These are phyloP conservation scores for Exophiala bonariae DNA, from an alignment of 2,329 filamentous ascomycete genomes.

Conservation along the genomic window DNA sequence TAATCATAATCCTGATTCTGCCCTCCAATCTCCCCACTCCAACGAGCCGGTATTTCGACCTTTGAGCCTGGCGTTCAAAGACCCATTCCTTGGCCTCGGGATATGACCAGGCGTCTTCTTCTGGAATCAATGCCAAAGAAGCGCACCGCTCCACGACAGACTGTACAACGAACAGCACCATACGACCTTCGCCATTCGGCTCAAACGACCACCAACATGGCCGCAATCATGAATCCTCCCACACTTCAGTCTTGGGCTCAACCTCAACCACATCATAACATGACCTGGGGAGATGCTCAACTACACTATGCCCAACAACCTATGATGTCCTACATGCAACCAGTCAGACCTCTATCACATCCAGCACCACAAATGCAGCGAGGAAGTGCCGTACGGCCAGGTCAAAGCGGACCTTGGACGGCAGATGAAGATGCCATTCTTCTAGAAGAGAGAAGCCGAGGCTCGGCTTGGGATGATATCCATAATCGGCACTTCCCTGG, in stretches of 20 bases:
- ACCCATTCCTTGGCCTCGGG: constrained; percentile 7
- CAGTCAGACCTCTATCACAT: constrained; percentile 8
- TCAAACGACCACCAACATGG: constrained; percentile 17
- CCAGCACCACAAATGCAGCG: constrained; percentile 5
- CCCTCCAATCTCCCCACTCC: not conserved
- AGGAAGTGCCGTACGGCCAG: constrained; percentile 12
- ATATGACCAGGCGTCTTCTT: constrained; percentile 3
- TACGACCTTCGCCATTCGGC: constrained; percentile 20
- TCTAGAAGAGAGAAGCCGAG: constrained; percentile 68
- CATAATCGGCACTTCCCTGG: constrained; percentile 71
- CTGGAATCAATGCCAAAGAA: constrained; percentile 20
- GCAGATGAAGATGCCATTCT: constrained; percentile 72
- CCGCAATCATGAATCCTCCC: constrained; percentile 18
- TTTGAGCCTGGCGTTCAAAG: constrained; percentile 3
- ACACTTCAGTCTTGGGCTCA: constrained; percentile 17
- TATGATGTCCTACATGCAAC: constrained; percentile 22
- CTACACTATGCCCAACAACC: constrained; percentile 22
- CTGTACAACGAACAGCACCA: constrained; percentile 17
- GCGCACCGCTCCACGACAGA: constrained; percentile 12
- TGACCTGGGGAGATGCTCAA: constrained; percentile 15
- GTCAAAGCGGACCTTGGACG: constrained; percentile 66
- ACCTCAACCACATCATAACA: constrained; percentile 5
- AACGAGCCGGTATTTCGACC: constrained; percentile 15
- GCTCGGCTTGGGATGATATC: constrained; percentile 82
- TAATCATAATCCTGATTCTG: constrained; percentile 17